Conservation (phyloP, 202 grass and related monocot species). For the Brachypodium distachyon region DNA sequence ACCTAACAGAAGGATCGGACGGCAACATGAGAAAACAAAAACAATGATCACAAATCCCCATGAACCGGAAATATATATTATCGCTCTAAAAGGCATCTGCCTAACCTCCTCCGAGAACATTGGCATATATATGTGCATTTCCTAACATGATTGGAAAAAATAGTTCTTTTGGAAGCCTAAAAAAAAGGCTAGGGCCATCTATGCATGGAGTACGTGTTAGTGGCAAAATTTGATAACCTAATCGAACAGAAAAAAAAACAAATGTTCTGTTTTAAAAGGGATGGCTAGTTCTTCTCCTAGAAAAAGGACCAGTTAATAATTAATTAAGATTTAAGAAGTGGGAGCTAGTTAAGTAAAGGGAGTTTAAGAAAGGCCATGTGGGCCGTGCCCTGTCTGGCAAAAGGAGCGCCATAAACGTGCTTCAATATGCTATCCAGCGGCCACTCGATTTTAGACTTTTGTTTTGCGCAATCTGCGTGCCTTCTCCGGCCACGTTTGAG, state of each 20-base stretch:
- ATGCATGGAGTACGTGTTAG: background rate
- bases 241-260: background rate
- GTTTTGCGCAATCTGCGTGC: background rate
- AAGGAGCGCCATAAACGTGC: constrained; percentile 35
- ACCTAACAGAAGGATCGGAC: background rate
- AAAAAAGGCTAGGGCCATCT: background rate
- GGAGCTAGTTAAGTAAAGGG: background rate
- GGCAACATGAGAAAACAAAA: background rate
- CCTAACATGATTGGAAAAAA: background rate
- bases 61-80: background rate
- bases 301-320: background rate
- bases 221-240: background rate
- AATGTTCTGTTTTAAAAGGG: background rate
- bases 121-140: background rate
- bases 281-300: background rate
- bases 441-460: constrained; percentile 31
- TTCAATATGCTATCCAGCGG: constrained; percentile 28
- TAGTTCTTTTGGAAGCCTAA: background rate
- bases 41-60: background rate
- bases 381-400: background rate
- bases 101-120: background rate
- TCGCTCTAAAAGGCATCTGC: background rate
- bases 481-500: constrained; percentile 6
- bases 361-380: constrained; percentile 6
- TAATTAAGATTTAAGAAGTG: no score